Conservation (phyloP, 2,329 filamentous ascomycete species). For the Fusarium gaditjirri region DNA sequence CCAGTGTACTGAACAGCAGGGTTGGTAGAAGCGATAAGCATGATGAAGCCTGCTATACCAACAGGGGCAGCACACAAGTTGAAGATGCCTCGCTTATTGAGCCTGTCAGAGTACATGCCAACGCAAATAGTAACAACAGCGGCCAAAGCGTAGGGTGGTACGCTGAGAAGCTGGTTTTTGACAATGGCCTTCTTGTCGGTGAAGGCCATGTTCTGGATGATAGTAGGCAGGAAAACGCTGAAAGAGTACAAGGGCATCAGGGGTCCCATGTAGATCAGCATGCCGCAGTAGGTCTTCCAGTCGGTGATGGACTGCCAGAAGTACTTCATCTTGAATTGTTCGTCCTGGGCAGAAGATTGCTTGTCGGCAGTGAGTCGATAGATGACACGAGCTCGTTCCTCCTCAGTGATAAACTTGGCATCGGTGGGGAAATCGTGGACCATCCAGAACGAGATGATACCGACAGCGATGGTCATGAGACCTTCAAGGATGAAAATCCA, state of each 20-base stretch:
- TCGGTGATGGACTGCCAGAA: slow-evolving; percentile 79
- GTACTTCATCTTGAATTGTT: slow-evolving; percentile 78
- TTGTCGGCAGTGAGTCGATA: slow-evolving; percentile 75
- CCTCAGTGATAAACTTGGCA: slow-evolving; percentile 75
- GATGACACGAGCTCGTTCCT: slow-evolving; percentile 78
- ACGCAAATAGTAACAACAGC: slow-evolving; percentile 52
- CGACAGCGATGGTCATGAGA: slow-evolving; percentile 74
- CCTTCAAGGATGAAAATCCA: slow-evolving; percentile 80
- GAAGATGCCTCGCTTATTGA: slow-evolving; percentile 77
- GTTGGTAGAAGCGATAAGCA: slow-evolving; percentile 75
- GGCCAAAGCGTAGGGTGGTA: slow-evolving; percentile 54
- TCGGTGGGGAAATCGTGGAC: slow-evolving; percentile 85
- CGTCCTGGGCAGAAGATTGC: slow-evolving; percentile 78
- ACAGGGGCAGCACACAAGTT: slow-evolving; percentile 78
- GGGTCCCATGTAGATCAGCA: slow-evolving; percentile 81
- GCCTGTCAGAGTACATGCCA: slow-evolving; percentile 80
- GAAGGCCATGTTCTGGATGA: slow-evolving; percentile 68
- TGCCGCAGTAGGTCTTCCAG: slow-evolving; percentile 84
- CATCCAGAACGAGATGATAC: slow-evolving; percentile 76
- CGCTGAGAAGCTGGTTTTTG: slow-evolving; percentile 59
- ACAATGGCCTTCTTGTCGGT: slow-evolving; percentile 48
- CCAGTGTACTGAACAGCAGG: slow-evolving; percentile 82
- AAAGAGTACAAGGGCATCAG: slow-evolving; percentile 80
- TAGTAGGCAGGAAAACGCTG: slow-evolving; percentile 81
- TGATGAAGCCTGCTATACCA: slow-evolving; percentile 80